Percentiles rank a stretch among this genome's conserved stretches.
Conservation (phyloP, 129 eudicot genomes). For the Centella asiatica region DNA sequence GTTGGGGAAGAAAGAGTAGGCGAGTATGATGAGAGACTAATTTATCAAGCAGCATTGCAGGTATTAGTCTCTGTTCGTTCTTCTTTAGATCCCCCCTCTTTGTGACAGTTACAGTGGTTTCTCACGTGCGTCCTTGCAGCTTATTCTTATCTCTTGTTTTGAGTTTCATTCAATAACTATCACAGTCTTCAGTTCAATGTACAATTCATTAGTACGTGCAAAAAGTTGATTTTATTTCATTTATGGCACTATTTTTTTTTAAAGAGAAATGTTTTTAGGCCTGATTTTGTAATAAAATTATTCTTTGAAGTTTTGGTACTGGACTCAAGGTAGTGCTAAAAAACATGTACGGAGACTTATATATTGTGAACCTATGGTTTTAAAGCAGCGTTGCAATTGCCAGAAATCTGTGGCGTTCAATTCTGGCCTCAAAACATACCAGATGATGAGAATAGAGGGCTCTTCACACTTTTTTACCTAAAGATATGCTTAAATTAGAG, state of each 20-base stretch:
- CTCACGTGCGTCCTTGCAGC: background rate
- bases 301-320: too few relatives aligned
- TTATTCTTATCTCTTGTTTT: background rate
- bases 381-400: too few relatives aligned
- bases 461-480: too few relatives aligned
- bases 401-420: too few relatives aligned
- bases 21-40: slow-evolving; percentile 58
- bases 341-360: too few relatives aligned
- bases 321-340: too few relatives aligned
- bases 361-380: background rate
- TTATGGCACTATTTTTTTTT: background rate
- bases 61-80: slow-evolving; percentile 17
- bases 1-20: slow-evolving; percentile 39
- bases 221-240: background rate
- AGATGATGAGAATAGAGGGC: too few relatives aligned
- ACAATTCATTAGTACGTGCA: background rate
- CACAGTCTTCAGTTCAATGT: background rate
- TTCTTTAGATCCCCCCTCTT: background rate
- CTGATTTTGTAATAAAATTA: background rate
- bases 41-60: slow-evolving; percentile 75
- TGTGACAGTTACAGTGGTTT: background rate
- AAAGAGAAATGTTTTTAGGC: too few relatives aligned
- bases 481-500: too few relatives aligned
- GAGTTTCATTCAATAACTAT: background rate
- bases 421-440: too few relatives aligned